A percentile compares a stretch with the other conserved stretches of the same genome.
Evolutionary conservation across 1,139 yeast genomes (phyloP).

Genomic region (Zygoascus meyerae): DNA sequence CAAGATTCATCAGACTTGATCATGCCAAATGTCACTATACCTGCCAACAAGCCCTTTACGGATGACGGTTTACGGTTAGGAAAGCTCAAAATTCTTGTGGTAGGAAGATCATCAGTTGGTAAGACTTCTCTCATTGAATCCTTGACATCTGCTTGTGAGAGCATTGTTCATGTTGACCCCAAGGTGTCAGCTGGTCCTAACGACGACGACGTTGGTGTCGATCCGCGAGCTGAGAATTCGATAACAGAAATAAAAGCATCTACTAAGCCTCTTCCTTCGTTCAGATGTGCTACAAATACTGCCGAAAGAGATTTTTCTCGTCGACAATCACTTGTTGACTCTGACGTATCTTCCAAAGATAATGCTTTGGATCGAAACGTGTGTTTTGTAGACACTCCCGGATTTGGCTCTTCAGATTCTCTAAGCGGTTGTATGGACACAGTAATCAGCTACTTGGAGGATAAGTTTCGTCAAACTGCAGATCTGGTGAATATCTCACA

Average conservation of each 20-base stretch:
- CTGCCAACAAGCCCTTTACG: conserved; percentile 26
- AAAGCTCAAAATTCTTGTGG: conserved; percentile 25
- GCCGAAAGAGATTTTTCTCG: not conserved
- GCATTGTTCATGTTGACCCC: conserved; percentile 27
- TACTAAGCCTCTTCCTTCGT: conserved; percentile 25
- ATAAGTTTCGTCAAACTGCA: conserved; percentile 26
- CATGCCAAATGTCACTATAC: conserved; percentile 27
- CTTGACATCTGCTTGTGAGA: conserved; percentile 21
- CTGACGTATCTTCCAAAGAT: conserved; percentile 3
- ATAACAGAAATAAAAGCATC: conserved; percentile 21
- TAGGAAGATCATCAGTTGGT: conserved; percentile 27
- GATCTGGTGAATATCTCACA: conserved; percentile 25
- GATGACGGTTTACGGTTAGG: conserved; percentile 25
- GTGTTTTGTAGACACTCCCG: conserved; percentile 26
- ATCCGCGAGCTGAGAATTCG: not conserved
- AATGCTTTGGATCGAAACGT: conserved; percentile 24
- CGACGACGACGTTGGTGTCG: not conserved
- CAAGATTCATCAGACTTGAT: conserved; percentile 16
- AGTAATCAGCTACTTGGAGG: conserved; percentile 25
- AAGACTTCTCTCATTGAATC: conserved; percentile 27
- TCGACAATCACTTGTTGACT: conserved; percentile 3
- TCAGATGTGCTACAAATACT: conserved; percentile 13
- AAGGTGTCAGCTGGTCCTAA: not conserved
- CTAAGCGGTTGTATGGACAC: conserved; percentile 18
- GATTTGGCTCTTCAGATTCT: conserved; percentile 20